Base-by-base conservation (phyloP, 257 asterid genomes). In the Buddleja alternifolia region DNA sequence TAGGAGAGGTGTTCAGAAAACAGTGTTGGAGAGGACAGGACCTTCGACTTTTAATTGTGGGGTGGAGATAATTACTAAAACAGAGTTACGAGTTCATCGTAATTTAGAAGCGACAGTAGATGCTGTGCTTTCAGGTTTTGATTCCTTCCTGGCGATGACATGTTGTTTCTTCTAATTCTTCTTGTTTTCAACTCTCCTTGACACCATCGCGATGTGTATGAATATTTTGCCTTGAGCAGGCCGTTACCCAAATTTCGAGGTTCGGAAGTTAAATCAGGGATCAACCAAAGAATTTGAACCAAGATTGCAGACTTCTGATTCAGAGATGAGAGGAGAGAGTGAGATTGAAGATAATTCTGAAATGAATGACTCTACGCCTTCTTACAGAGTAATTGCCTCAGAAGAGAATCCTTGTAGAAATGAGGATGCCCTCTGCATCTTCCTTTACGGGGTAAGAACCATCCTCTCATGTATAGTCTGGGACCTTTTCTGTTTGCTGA, bases 1-100 rank as follows among this genome's bases (percentile, higher is more conserved):
- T 78, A 82, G 99, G 52, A 84, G 99, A 76, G 91, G 96, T 73
- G 97, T 90, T 73, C 96, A 90, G 77, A 93, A 93, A 77, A 80
- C 91, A 34, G 96, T 93, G 58, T 69, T 88, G 86, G 99, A 93
- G 82, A 93, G 99, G 77, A 89, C 87, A 85, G 99, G 99, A 47
- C 97, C 97, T 41, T 87, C 96, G 61, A 84, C 97, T 78, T 93
- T 93, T 75, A 81, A 75, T 74, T 84, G 96, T 60, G 99, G 90
- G 23, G 97, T 93, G 76, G 99, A 93, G 86, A 90, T 93, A 69
- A 90, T 93, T 85, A 82, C 94, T 65, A 93, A 82, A 81, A 60
- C 86, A 44, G 94, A 90, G 75, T 70, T 93, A 73, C 90, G 81
- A 58, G 89, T 93, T 62, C 97, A 93, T 79, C 82, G 75, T 69